These are phyloP conservation scores for Zygosaccharomyces pseudobailii DNA, from an alignment of 1,139 yeast species.

Conservation along the genomic window DNA sequence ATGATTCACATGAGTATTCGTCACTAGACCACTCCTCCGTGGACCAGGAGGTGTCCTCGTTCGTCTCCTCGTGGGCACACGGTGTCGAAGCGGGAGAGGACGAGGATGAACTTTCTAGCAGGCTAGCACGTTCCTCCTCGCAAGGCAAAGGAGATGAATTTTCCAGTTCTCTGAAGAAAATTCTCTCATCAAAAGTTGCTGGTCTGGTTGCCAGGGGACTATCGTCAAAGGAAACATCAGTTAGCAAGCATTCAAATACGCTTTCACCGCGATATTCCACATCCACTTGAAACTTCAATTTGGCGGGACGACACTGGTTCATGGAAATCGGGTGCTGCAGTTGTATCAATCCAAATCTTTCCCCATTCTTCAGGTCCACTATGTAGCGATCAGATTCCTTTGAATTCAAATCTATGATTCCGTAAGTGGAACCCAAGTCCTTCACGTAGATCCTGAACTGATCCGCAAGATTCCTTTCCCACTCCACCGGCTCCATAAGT, in stretches of 20 bases:
- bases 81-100: background rate
- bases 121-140: background rate
- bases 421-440: conserved; percentile 22
- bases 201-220: conserved; percentile 12
- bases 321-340: conserved; percentile 6
- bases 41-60: background rate
- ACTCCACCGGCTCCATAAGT: conserved; percentile 14
- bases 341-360: conserved; percentile 22
- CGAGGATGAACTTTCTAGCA: conserved; percentile 1
- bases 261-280: conserved; percentile 9
- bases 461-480: conserved; percentile 11
- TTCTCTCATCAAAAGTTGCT: conserved; percentile 6
- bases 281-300: conserved; percentile 12
- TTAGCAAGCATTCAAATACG: conserved; percentile 11
- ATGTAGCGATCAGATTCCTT: conserved; percentile 17
- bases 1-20: too few species aligned
- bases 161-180: background rate
- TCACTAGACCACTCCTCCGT: too few species aligned
- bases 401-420: conserved; percentile 24
- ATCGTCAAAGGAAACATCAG: conserved; percentile 11
- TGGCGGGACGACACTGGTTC: conserved; percentile 11
- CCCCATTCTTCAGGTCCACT: conserved; percentile 26
- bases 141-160: conserved; percentile 3
- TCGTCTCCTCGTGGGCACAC: background rate
- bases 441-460: conserved; percentile 25